These are phyloP conservation scores for Citrullus amarus DNA, from an alignment of 306 rosid species.

Conservation along the genomic window DNA sequence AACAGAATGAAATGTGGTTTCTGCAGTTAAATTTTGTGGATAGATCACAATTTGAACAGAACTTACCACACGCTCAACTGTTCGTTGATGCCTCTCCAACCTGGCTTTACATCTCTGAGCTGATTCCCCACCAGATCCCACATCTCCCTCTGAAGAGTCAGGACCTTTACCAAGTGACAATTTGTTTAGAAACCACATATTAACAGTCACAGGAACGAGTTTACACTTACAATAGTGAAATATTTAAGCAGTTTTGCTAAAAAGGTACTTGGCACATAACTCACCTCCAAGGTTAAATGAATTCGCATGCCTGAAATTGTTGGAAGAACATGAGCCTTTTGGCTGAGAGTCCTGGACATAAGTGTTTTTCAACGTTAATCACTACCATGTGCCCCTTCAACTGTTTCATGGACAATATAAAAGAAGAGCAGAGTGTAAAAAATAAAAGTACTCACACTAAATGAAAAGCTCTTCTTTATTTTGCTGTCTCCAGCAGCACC, in stretches of 20 bases:
- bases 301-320: constrained; percentile 29
- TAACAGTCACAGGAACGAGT: not conserved
- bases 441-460: constrained; percentile 18
- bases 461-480: constrained; percentile 21
- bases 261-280: constrained; percentile 12
- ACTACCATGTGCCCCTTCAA: not conserved
- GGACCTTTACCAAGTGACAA: constrained; percentile 26
- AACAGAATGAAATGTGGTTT: constrained; percentile 16
- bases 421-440: not conserved
- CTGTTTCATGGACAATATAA: not conserved
- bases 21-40: constrained; percentile 5
- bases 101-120: constrained; percentile 71
- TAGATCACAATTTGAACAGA: constrained; percentile 5
- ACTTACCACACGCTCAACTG: constrained; percentile 82
- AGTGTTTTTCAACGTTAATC: constrained; percentile 1
- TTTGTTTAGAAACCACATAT: not conserved
- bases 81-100: constrained; percentile 69
- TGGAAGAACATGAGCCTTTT: constrained; percentile 20
- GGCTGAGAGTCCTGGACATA: constrained; percentile 27
- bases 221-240: not conserved
- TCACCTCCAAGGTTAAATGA: constrained; percentile 58
- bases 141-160: constrained; percentile 29
- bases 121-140: constrained; percentile 47
- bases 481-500: constrained; percentile 36
- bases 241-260: not conserved